Conservation (phyloP, 2,329 filamentous ascomycete genomes). For the Stachybotrys elegans region DNA sequence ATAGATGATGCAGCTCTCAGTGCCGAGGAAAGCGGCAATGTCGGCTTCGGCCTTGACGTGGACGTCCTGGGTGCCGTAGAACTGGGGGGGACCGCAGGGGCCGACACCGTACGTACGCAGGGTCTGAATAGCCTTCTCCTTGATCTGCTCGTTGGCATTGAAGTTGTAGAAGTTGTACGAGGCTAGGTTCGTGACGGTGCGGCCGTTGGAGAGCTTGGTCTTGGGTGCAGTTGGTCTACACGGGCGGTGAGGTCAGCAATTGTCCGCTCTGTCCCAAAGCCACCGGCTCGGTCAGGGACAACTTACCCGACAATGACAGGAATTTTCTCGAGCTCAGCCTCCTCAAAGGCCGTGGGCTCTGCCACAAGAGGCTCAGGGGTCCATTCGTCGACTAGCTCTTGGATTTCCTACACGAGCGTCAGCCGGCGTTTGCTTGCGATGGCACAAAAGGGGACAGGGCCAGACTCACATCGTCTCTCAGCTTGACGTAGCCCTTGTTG, state of each 20-base stretch:
- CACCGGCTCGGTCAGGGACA: too few species aligned
- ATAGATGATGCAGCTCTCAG: conserved; percentile 87
- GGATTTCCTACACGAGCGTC: conserved; percentile 62
- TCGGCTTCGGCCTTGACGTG: conserved; percentile 96
- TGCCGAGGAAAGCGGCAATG: conserved; percentile 84
- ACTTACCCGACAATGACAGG: conserved; percentile 81
- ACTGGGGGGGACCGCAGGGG: conserved; percentile 92
- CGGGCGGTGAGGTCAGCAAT: too few species aligned
- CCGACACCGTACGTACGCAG: conserved; percentile 94
- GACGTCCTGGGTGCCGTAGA: conserved; percentile 97
- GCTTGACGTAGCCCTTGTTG: conserved; percentile 81
- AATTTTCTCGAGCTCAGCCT: conserved; percentile 75
- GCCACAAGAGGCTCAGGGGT: conserved; percentile 85
- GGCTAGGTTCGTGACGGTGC: conserved; percentile 87
- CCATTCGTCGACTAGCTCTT: conserved; percentile 96
- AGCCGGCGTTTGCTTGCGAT: too few species aligned
- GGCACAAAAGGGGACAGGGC: too few species aligned
- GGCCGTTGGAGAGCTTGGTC: conserved; percentile 80
- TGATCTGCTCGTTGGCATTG: conserved; percentile 84
- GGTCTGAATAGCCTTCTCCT: conserved; percentile 91
- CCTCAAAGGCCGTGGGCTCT: conserved; percentile 68
- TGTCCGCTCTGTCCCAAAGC: too few species aligned
- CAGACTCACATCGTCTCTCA: conserved; percentile 67
- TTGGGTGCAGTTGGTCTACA: conserved; percentile 83
- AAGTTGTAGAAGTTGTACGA: conserved; percentile 99